Conservation (phyloP, 2,329 filamentous ascomycete species). For the Curvularia hawaiiensis region DNA sequence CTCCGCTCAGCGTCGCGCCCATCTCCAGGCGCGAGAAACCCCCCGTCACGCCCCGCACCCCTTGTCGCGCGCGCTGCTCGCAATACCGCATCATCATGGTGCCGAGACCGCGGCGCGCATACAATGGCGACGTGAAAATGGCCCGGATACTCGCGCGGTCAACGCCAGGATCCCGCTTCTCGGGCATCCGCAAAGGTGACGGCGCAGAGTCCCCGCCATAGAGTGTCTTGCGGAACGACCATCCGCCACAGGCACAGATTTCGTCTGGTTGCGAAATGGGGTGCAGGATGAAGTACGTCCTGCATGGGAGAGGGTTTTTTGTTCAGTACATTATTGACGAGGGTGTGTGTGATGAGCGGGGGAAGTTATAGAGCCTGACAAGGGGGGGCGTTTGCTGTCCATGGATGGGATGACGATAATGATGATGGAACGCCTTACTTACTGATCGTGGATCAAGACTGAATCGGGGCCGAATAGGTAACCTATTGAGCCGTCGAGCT, state of each 20-base stretch:
- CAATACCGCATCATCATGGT: slow-evolving; percentile 49
- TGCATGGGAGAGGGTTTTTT: slow-evolving; percentile 1
- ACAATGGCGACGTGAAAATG: slow-evolving; percentile 43
- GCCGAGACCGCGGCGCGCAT: slow-evolving; percentile 37
- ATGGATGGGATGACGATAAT: background rate
- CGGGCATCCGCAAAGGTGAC: slow-evolving; percentile 37
- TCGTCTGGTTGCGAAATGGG: slow-evolving; percentile 22
- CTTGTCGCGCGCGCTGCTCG: slow-evolving; percentile 34
- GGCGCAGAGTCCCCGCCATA: slow-evolving; percentile 44
- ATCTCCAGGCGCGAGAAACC: slow-evolving; percentile 43
- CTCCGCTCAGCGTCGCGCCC: slow-evolving; percentile 44
- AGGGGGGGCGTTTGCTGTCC: background rate
- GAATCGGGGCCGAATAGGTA: slow-evolving; percentile 45
- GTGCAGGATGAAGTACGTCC: slow-evolving; percentile 44
- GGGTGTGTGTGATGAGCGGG: background rate
- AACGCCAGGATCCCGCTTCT: slow-evolving; percentile 31
- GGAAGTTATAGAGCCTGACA: too few relatives aligned
- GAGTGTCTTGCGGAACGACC: slow-evolving; percentile 44
- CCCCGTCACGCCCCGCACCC: slow-evolving; percentile 11
- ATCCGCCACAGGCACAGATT: slow-evolving; percentile 45
- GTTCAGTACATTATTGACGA: background rate
- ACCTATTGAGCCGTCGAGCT: slow-evolving; percentile 45
- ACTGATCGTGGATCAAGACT: slow-evolving; percentile 40
- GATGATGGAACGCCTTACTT: slow-evolving; percentile 21
- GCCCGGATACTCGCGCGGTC: slow-evolving; percentile 44